These are phyloP conservation scores for Russula abietina DNA, from an alignment of 768 basidiomycete genomes.

Conservation along the genomic window DNA sequence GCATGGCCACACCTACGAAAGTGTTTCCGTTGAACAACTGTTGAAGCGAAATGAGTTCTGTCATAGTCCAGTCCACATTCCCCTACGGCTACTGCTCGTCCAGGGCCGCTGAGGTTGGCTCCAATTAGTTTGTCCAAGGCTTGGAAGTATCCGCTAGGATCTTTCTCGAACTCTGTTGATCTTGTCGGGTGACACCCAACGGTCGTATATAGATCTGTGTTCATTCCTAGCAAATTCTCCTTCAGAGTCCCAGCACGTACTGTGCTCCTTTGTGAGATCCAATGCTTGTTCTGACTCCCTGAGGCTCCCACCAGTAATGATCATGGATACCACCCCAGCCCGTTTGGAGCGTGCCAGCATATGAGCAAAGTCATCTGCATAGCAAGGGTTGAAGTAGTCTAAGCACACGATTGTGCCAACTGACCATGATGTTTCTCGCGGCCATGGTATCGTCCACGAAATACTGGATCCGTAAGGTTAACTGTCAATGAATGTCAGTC, in stretches of 20 bases:
- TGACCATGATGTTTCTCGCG: slow-evolving; percentile 34
- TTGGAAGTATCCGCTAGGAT: slow-evolving; percentile 53
- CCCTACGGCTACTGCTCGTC: slow-evolving; percentile 64
- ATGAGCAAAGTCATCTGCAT: slow-evolving; percentile 54
- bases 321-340: slow-evolving; percentile 62
- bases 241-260: slow-evolving; percentile 30
- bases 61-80: slow-evolving; percentile 85
- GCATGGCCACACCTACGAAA: slow-evolving; percentile 45
- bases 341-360: slow-evolving; percentile 50
- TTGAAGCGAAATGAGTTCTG: slow-evolving; percentile 56
- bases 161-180: slow-evolving; percentile 57
- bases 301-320: slow-evolving; percentile 72
- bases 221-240: background rate
- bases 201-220: slow-evolving; percentile 56
- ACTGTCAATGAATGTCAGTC: slow-evolving; percentile 23
- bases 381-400: background rate
- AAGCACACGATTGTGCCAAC: background rate
- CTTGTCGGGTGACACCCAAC: slow-evolving; percentile 80
- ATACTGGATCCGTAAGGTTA: slow-evolving; percentile 39
- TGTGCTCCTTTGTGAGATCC: slow-evolving; percentile 50
- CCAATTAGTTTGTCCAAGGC: slow-evolving; percentile 52
- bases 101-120: slow-evolving; percentile 44
- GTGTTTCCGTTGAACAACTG: slow-evolving; percentile 53
- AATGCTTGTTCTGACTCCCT: slow-evolving; percentile 56
- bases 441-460: slow-evolving; percentile 35